Base-by-base conservation (phyloP, 2,329 filamentous ascomycete species). In the Colletotrichum incanum region DNA sequence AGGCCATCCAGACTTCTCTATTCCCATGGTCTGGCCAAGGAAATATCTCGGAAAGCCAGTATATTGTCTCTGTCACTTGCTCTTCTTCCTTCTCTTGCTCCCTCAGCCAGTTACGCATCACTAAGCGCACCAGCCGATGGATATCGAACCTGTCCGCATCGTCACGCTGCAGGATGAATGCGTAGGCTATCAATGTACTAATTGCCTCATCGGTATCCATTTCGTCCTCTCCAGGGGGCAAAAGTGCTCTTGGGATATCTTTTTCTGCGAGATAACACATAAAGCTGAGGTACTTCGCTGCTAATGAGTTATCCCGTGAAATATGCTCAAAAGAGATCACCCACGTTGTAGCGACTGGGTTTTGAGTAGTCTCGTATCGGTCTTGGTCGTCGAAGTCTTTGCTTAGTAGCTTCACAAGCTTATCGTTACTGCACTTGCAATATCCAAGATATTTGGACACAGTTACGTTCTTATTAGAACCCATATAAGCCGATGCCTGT, bases 401-500 rank as follows among this genome's bases (percentile, higher is more conserved):
- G 50, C 77, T 82, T 0, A 83, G 73, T 1, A 82, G 34, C 1
- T 73, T 49, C 2, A 77, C 71, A n/a, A 77, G 34, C 5, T 60
- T 66, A 2, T 72, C 37, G 18, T 81, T 67, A 12, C 75, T 78
- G 1, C 74, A 73, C 39, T 67, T 49, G 37, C 73, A 80, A 28
- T 76, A 65, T 0, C 72, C 16, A 1, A 82, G 72, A 58, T 83
- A 83, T 31, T 68, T 56, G 0, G 66, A n/a, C 1, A 74, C 74
- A 2, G 78, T 67, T 4, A 77, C 77, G 2, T 52, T 28, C 2
- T 47, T 82, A 26, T 74, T 54, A 34, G 26, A 74, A 59, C 78
- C 77, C 65, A 85, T 80, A 65, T 78, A 85, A 8, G 78, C 77
- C 2, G 78, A 77, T 23, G 82, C 82, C 62, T 83, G 81, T 47